Base-by-base conservation (phyloP, 306 rosid species). In the Ochetophila trinervis region DNA sequence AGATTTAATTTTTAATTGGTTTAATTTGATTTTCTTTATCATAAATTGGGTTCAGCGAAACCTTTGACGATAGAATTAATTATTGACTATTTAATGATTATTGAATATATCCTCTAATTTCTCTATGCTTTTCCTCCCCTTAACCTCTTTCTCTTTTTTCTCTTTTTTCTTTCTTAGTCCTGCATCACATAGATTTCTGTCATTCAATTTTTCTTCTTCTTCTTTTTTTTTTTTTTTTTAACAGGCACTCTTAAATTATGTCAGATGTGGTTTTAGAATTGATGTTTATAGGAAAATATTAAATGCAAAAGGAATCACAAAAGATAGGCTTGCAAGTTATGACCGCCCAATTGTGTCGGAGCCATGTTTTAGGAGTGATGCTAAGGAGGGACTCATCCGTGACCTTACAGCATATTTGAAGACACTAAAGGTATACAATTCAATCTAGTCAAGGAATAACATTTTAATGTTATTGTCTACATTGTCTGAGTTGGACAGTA, bases 291-390 rank as follows among this genome's bases (percentile, higher is more conserved):
- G 82, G 82, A 50, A 68, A 72, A 57, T 78, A 63, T 52, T 78
- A 34, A 78, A 50, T 44, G 60, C 67, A 62, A 78, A 78, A 51
- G 75, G 82, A 22, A 71, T 72, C 63, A 78, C 72, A 44, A 78
- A 62, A 72, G 65, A 68, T 53, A 72, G 57, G 62, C 78, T 78
- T 63, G 78, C 78, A 51, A 78, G 78, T 68, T 72, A 72, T 78
- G 82, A 78, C 60, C 82, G 75, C 34, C 78, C 75, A 32, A 78
- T 63, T 52, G 54, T 72, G 45, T 78, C 72, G n/a, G 75, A 72
- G 71, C 82, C 82, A 40, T 53, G 57, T 44, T 73, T 78, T 58
- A 68, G 42, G 55, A 44, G 49, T 42, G 78, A 67, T 63, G 15
- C 54, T 22, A 78, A 51, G 75, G 82, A 63, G 63, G 71, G 72